Evolutionary conservation across 192 early-diverging fungal genomes (phyloP), one percentile per base, ranked within the genome.

Genomic region (Mortierella antarctica): DNA sequence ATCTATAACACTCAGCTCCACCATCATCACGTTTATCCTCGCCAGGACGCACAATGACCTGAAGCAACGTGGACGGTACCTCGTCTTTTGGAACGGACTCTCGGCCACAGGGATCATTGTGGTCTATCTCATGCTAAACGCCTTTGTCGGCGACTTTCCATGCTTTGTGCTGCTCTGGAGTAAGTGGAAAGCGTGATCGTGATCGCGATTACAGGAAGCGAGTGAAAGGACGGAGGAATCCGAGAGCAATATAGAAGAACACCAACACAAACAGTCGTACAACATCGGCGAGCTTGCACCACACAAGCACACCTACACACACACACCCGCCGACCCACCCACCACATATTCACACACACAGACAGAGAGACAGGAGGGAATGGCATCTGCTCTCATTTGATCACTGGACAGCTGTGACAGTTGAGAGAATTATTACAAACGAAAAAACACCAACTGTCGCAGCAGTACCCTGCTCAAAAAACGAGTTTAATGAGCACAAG

Each of bases 51-150:
- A 79, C 17, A 79, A 79, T 53, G 76, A 79, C 48, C 63, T 79
- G 42, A 79, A 79, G 56, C 76, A 79, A 62, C 76, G 76, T 62
- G 76, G 76, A n/a, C 76, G 69, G 31, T 79, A 79, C 54, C 76
- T 79, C 14, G 65, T 79, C 23, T 65, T 71, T 41, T 79, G 76
- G 76, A 79, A 79, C 52, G 76, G 76, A 8, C 31, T 79, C 51
- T 70, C 76, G 6, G 76, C 76, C 46, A 71, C 69, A n/a, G 69
- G 55, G 5, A 46, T 71, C 59, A 70, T 79, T 57, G 62, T 65
- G 62, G 52, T 79, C 51, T 79, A 79, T 20, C 63, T 71, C 57
- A 67, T 79, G 76, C 59, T 79, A 15, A 79, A 79, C 23, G 51
- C 76, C 6, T 79, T 66, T 54, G 76, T 66, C n/a, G 76, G 76